A percentile compares a stretch with the other conserved stretches of the same genome.
Conservation (phyloP, 2,329 filamentous ascomycete species). For the Diaporthe nobilis region DNA sequence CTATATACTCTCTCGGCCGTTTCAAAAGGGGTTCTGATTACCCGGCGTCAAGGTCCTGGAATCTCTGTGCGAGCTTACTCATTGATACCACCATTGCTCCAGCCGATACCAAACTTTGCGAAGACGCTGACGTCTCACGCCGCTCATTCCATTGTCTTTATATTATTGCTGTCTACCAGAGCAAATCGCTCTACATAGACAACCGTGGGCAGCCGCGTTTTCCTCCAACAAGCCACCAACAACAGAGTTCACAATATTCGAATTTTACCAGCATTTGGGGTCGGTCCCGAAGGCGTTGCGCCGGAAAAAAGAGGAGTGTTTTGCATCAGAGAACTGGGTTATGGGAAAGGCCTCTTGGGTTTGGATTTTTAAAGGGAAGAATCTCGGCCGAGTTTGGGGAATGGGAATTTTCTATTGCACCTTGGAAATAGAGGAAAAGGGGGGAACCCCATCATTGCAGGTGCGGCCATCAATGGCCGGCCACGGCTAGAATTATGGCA, state of each 20-base stretch:
- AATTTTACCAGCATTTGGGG: slow-evolving; percentile 29
- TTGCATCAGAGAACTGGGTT: slow-evolving; percentile 17
- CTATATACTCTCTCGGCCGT: slow-evolving; percentile 25
- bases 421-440: slow-evolving; percentile 1
- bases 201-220: background rate
- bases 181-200: background rate
- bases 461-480: background rate
- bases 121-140: slow-evolving; percentile 30
- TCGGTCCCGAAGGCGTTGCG: slow-evolving; percentile 20
- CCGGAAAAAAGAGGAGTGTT: slow-evolving; percentile 18
- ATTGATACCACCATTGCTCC: slow-evolving; percentile 19
- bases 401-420: background rate
- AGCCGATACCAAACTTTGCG: slow-evolving; percentile 28
- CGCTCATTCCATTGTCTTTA: slow-evolving; percentile 19
- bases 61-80: slow-evolving; percentile 17
- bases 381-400: background rate
- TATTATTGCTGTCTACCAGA: background rate
- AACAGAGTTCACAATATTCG: slow-evolving; percentile 4
- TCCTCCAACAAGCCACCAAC: slow-evolving; percentile 14
- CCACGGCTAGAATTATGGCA: slow-evolving; percentile 4
- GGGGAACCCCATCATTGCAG: slow-evolving; percentile 6
- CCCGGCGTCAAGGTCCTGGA: slow-evolving; percentile 26
- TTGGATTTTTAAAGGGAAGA: background rate
- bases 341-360: slow-evolving; percentile 6
- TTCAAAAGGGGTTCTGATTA: background rate